Conservation (phyloP, 208 protist species). For the Crithidia bombi region DNA sequence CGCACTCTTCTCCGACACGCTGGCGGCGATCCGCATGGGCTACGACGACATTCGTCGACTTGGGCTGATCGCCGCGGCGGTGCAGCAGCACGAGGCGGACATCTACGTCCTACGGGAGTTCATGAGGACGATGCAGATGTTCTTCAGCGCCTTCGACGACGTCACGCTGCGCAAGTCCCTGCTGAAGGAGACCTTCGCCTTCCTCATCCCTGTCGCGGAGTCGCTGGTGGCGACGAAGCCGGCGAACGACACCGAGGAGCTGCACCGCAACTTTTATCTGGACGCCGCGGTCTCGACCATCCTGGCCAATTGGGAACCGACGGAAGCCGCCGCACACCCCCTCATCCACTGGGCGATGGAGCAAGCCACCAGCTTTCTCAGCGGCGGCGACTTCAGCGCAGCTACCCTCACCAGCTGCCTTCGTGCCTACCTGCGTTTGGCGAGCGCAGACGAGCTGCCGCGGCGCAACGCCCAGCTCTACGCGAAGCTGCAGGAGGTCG, state of each 20-base stretch:
- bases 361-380: slow-evolving; percentile 60
- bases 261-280: slow-evolving; percentile 46
- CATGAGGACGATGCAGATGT: slow-evolving; percentile 33
- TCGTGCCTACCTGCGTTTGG: slow-evolving; percentile 49
- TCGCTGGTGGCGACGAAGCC: slow-evolving; percentile 17
- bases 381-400: slow-evolving; percentile 31
- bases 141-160: slow-evolving; percentile 56
- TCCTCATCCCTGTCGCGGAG: slow-evolving; percentile 38
- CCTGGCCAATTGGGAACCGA: slow-evolving; percentile 13
- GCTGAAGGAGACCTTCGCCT: slow-evolving; percentile 34
- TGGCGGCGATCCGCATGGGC: slow-evolving; percentile 78
- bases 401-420: slow-evolving; percentile 60
- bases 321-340: slow-evolving; percentile 31
- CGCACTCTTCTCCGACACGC: slow-evolving; percentile 76
- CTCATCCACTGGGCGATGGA: slow-evolving; percentile 66
- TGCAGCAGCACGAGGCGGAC: slow-evolving; percentile 56
- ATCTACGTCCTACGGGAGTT: slow-evolving; percentile 66
- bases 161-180: slow-evolving; percentile 28
- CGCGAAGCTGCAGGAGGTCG: slow-evolving; percentile 48
- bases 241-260: slow-evolving; percentile 27
- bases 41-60: slow-evolving; percentile 65
- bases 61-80: slow-evolving; percentile 33
- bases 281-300: slow-evolving; percentile 38
- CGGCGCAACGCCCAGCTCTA: slow-evolving; percentile 47
- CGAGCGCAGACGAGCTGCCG: slow-evolving; percentile 19